phyloP scores from a whole-genome alignment of 2,329 filamentous ascomycete genomes.

The Podosphaera xanthii region DNA sequence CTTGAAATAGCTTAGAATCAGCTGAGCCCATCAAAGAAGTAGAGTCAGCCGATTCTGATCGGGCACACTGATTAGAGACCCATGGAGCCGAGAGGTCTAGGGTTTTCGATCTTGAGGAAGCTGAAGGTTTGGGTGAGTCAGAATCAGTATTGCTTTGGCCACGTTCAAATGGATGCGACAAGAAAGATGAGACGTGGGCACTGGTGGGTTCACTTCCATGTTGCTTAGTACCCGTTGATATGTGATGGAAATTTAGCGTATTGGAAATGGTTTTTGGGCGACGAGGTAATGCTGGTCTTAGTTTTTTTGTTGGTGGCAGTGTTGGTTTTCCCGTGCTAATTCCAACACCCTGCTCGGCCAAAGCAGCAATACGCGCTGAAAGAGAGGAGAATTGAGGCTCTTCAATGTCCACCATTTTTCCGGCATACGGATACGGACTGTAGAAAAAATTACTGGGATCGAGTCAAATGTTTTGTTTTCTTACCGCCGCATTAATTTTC shows the following conservation, averaged over 20 bases:
- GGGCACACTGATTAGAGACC: conserved; percentile 19
- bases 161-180: conserved; percentile 12
- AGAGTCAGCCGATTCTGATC: conserved; percentile 33
- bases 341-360: conserved; percentile 22
- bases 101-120: conserved; percentile 10
- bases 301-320: conserved; percentile 18
- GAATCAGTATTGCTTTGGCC: conserved; percentile 10
- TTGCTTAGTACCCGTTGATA: conserved; percentile 10
- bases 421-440: neutral
- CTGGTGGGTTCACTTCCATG: conserved; percentile 11
- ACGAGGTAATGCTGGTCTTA: conserved; percentile 19
- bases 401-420: conserved; percentile 33
- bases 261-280: conserved; percentile 19
- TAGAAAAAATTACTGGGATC: too few species aligned
- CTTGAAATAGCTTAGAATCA: conserved; percentile 28
- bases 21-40: conserved; percentile 31
- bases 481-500: too few species aligned
- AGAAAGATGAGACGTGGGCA: conserved; percentile 6
- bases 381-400: conserved; percentile 38
- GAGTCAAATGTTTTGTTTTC: too few species aligned
- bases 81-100: conserved; percentile 12
- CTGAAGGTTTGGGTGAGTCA: conserved; percentile 7
- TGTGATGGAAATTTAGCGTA: conserved; percentile 14
- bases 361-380: conserved; percentile 38
- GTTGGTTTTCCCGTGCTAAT: conserved; percentile 23